Percentiles rank a stretch among this genome's conserved stretches.
Conservation (phyloP, 2,329 filamentous ascomycete genomes). For the Pseudocercospora crystallina region DNA sequence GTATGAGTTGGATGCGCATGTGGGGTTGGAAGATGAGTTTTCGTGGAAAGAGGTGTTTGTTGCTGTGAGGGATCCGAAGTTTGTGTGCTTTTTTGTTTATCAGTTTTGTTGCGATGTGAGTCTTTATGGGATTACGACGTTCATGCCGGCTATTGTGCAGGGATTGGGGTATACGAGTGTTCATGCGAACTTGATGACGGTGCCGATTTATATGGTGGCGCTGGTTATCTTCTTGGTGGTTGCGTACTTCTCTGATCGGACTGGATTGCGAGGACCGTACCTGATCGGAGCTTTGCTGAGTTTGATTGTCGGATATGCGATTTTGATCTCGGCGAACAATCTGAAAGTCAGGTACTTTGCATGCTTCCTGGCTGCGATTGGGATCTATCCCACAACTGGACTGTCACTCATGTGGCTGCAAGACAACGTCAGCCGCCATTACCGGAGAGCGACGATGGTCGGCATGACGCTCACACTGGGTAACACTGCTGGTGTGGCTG, state of each 20-base stretch:
- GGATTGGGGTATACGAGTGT: conserved; percentile 44
- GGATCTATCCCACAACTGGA: conserved; percentile 11
- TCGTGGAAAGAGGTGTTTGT: too few relatives aligned
- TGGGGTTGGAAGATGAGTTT: not conserved
- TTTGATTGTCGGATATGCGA: conserved; percentile 11
- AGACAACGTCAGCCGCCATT: conserved; percentile 13
- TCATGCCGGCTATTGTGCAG: conserved; percentile 19
- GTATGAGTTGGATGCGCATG: conserved; percentile 1
- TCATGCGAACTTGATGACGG: conserved; percentile 46
- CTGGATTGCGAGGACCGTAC: conserved; percentile 3
- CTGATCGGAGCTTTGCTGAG: conserved; percentile 6
- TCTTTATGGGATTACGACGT: conserved; percentile 27
- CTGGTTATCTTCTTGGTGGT: too few relatives aligned
- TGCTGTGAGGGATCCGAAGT: too few relatives aligned
- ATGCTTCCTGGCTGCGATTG: conserved; percentile 12
- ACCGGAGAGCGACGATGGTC: conserved; percentile 12
- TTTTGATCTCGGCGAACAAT: conserved; percentile 10
- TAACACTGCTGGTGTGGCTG: conserved; percentile 13
- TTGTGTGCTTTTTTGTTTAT: not conserved
- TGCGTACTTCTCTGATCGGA: too few relatives aligned
- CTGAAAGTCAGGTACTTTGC: conserved; percentile 10
- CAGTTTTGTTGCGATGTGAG: conserved; percentile 10
- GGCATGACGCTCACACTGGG: conserved; percentile 14
- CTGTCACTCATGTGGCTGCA: conserved; percentile 15
- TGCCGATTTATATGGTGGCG: conserved; percentile 35